A percentile compares a stretch with the other conserved stretches of the same genome.
These are phyloP conservation scores for Podaxis pistillaris DNA, from an alignment of 768 basidiomycete species.

Conservation along the genomic window DNA sequence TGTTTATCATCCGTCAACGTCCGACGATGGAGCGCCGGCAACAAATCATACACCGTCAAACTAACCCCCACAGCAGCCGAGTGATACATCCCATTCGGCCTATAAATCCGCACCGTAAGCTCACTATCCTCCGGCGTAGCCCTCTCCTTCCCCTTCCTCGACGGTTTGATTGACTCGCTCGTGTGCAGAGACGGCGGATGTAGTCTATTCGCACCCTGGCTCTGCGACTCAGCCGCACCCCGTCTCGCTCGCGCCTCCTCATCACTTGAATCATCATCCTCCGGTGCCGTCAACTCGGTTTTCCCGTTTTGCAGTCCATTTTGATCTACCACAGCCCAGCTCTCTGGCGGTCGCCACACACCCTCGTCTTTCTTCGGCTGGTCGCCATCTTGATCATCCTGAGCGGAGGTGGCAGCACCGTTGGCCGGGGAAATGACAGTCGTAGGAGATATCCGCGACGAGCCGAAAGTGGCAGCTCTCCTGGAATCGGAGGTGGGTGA, in stretches of 20 bases:
- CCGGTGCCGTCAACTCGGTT: conserved; percentile 33
- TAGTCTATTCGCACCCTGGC: background rate
- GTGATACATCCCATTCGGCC: conserved; percentile 69
- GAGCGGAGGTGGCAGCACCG: background rate
- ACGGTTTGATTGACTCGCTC: conserved; percentile 5
- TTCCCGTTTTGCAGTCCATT: conserved; percentile 24
- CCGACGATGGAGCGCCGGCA: conserved; percentile 58
- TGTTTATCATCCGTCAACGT: conserved; percentile 46
- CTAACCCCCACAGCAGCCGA: conserved; percentile 61
- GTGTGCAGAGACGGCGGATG: background rate
- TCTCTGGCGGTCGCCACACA: conserved; percentile 71
- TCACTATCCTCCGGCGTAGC: conserved; percentile 1
- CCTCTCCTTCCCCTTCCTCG: conserved; percentile 4
- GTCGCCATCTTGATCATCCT: conserved; percentile 12
- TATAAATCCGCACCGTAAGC: conserved; percentile 75
- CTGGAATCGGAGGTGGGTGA: conserved; percentile 15
- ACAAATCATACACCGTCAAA: conserved; percentile 69
- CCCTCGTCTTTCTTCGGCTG: conserved; percentile 24
- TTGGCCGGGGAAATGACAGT: conserved; percentile 8
- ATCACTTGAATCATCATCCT: conserved; percentile 28
- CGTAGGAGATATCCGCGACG: conserved; percentile 14
- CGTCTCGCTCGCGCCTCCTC: conserved; percentile 22
- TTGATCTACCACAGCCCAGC: conserved; percentile 67
- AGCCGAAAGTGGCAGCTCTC: background rate
- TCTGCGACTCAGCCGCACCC: background rate